These are phyloP conservation scores for Tuber umbilicatum DNA, from an alignment of 495 filamentous ascomycete species.

Conservation along the genomic window DNA sequence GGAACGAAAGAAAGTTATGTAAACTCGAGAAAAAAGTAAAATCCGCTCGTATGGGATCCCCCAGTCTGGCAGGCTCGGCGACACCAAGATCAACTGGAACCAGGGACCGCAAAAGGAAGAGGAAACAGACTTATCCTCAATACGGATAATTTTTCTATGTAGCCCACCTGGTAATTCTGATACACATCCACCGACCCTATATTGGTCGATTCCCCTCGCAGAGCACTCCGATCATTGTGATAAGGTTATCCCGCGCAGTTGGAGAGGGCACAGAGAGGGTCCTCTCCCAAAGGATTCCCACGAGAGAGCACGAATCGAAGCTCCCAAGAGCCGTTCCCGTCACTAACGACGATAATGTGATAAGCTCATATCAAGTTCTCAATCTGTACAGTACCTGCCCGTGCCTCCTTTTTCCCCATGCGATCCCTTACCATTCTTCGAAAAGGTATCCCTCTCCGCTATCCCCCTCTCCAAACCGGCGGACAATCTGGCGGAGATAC, in stretches of 20 bases:
- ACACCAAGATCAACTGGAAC: neutral
- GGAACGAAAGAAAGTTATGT: neutral
- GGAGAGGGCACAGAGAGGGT: neutral
- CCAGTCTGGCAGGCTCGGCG: neutral
- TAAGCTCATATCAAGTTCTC: neutral
- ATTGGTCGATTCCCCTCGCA: constrained; percentile 1
- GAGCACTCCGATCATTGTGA: neutral
- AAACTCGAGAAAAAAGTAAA: neutral
- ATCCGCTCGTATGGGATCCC: neutral
- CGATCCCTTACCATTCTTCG: neutral
- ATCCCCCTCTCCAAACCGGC: neutral
- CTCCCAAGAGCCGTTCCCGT: neutral
- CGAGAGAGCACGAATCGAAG: neutral
- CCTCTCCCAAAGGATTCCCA: neutral
- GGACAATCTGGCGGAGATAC: neutral
- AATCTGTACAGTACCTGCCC: neutral
- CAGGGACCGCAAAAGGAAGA: neutral
- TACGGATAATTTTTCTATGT: neutral
- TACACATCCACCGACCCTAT: neutral
- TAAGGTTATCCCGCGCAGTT: neutral
- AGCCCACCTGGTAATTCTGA: neutral
- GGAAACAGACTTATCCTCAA: neutral
- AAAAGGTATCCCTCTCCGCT: neutral
- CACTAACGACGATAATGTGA: neutral
- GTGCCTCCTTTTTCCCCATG: neutral